These are phyloP conservation scores for Cladorrhinum samala DNA, from an alignment of 495 filamentous ascomycete genomes.

Conservation along the genomic window DNA sequence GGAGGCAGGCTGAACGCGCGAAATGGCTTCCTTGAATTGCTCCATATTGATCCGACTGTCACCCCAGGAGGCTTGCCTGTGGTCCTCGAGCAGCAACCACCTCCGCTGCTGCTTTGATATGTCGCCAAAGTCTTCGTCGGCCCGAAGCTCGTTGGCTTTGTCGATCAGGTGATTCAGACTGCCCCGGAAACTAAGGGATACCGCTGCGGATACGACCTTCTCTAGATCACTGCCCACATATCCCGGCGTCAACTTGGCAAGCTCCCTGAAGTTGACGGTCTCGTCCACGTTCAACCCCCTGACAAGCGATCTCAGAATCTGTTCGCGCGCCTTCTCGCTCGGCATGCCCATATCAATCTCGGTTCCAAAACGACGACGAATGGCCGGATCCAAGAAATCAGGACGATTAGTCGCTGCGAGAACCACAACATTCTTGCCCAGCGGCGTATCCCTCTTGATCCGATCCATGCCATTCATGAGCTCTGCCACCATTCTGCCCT, in stretches of 20 bases:
- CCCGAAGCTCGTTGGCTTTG: constrained; percentile 25
- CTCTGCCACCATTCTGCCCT: constrained; percentile 91
- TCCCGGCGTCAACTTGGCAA: constrained; percentile 86
- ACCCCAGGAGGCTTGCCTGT: constrained; percentile 21
- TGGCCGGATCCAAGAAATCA: constrained; percentile 80
- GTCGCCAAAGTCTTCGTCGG: constrained; percentile 48
- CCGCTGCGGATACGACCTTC: constrained; percentile 54
- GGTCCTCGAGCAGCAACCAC: constrained; percentile 32
- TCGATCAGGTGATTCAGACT: constrained; percentile 19
- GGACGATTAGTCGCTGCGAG: constrained; percentile 91
- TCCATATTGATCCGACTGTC: constrained; percentile 31
- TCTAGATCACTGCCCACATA: constrained; percentile 95
- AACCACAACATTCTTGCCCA: constrained; percentile 84
- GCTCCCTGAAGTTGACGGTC: constrained; percentile 68
- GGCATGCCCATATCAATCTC: constrained; percentile 97
- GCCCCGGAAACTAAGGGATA: constrained; percentile 21
- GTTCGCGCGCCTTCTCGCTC: constrained; percentile 73
- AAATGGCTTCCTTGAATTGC: constrained; percentile 72
- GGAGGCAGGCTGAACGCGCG: constrained; percentile 83
- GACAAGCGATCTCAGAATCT: constrained; percentile 75
- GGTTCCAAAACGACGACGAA: constrained; percentile 81
- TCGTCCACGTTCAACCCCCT: constrained; percentile 60
- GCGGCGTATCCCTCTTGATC: constrained; percentile 71
- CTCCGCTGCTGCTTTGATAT: constrained; percentile 41
- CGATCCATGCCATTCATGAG: constrained; percentile 85